Evolutionary conservation across 352 stramenopile species (phyloP).

Genomic region (Plasmopara halstedii): DNA sequence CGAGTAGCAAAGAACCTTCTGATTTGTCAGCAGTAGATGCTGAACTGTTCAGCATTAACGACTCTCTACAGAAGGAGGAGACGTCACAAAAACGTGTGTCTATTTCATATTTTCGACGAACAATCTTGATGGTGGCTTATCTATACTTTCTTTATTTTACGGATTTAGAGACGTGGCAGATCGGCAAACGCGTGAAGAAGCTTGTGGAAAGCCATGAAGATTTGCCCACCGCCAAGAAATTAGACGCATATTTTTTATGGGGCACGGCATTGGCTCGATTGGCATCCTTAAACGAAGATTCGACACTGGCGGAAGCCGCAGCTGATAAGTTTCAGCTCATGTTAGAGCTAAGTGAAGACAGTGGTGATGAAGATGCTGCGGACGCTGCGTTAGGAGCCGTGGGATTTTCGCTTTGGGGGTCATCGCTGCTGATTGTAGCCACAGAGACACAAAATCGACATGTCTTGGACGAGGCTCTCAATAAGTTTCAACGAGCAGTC

Average conservation of each 20-base stretch:
- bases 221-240: slow-evolving; percentile 41
- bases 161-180: slow-evolving; percentile 70
- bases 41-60: slow-evolving; percentile 43
- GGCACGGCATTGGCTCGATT: slow-evolving; percentile 66
- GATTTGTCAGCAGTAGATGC: slow-evolving; percentile 10
- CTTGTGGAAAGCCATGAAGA: slow-evolving; percentile 53
- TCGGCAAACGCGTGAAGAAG: slow-evolving; percentile 78
- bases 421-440: slow-evolving; percentile 65
- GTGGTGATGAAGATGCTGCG: slow-evolving; percentile 20
- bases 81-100: slow-evolving; percentile 49
- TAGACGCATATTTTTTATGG: slow-evolving; percentile 79
- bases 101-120: background rate
- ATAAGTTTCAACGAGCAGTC: slow-evolving; percentile 62
- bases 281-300: slow-evolving; percentile 68
- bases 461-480: slow-evolving; percentile 51
- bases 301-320: slow-evolving; percentile 56
- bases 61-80: slow-evolving; percentile 54
- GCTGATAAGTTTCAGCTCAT: slow-evolving; percentile 82
- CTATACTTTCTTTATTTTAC: slow-evolving; percentile 1
- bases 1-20: background rate
- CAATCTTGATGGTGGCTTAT: background rate
- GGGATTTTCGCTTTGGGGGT: slow-evolving; percentile 73
- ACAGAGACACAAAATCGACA: slow-evolving; percentile 53
- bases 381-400: slow-evolving; percentile 66
- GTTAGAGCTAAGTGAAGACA: slow-evolving; percentile 22